Conservation (phyloP, 2,329 filamentous ascomycete genomes). For the Pseudocercospora pini-densiflorae region DNA sequence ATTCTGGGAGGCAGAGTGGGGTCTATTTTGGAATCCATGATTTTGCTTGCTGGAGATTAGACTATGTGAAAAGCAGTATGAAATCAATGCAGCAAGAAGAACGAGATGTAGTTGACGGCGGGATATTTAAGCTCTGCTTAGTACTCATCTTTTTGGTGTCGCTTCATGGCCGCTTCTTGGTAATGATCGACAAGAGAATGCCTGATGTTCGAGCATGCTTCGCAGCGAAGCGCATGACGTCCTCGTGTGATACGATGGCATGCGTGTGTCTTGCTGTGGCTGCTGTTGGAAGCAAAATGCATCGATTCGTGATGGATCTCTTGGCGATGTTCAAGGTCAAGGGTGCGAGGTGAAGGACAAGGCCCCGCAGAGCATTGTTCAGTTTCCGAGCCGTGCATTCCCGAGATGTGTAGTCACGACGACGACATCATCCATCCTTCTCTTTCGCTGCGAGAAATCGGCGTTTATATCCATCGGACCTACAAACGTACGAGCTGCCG, state of each 20-base stretch:
- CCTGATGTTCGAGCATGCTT: too few species aligned
- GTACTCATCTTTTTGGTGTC: too few species aligned
- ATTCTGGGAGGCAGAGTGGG: constrained; percentile 40
- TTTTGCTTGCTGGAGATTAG: background rate
- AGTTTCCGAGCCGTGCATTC: background rate
- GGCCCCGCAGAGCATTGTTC: too few species aligned
- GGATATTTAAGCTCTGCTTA: too few species aligned
- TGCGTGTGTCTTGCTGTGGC: too few species aligned
- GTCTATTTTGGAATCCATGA: constrained; percentile 14
- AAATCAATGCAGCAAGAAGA: too few species aligned
- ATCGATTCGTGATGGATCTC: too few species aligned
- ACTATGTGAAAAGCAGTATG: background rate
- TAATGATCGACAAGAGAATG: background rate
- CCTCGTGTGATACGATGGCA: background rate
- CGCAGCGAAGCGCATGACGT: background rate
- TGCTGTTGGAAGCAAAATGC: too few species aligned
- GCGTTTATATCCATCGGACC: background rate
- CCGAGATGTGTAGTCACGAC: background rate
- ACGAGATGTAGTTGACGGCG: too few species aligned
- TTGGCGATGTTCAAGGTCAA: background rate
- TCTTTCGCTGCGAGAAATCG: background rate
- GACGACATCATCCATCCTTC: background rate
- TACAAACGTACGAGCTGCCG: background rate
- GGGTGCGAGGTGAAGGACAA: too few species aligned
- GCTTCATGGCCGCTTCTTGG: too few species aligned